Percentiles rank a stretch among this genome's conserved stretches.
These are phyloP conservation scores for Candida krabiensis DNA, from an alignment of 805 yeast species.

Conservation along the genomic window DNA sequence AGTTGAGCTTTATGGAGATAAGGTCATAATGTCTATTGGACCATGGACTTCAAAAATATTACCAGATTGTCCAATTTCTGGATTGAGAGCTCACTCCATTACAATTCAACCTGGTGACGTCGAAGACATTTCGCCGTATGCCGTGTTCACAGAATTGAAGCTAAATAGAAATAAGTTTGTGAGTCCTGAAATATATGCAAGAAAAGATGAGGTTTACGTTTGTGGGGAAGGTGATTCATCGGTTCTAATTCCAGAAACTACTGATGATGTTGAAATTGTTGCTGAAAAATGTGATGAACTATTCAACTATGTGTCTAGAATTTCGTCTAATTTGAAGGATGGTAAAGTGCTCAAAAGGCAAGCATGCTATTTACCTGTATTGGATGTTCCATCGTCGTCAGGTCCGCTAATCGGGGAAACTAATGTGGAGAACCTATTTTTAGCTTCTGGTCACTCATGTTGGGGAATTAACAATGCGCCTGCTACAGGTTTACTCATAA, in stretches of 20 bases:
- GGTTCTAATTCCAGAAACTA: constrained; percentile 88
- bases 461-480: constrained; percentile 99
- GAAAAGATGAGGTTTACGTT: constrained; percentile 93
- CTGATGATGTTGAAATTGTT: constrained; percentile 89
- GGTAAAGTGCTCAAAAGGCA: constrained; percentile 82
- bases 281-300: constrained; percentile 85
- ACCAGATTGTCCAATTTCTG: constrained; percentile 93
- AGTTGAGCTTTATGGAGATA: constrained; percentile 61
- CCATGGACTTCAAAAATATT: constrained; percentile 95
- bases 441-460: constrained; percentile 95
- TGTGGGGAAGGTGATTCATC: constrained; percentile 96
- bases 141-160: constrained; percentile 88
- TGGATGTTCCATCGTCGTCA: constrained; percentile 86
- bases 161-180: constrained; percentile 67
- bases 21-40: constrained; percentile 84
- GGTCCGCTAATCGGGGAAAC: constrained; percentile 97
- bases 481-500: constrained; percentile 90
- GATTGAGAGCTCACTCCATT: constrained; percentile 92
- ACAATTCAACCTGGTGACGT: constrained; percentile 79
- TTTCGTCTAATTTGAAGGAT: constrained; percentile 64
- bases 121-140: constrained; percentile 80
- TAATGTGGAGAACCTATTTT: constrained; percentile 70
- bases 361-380: constrained; percentile 93
- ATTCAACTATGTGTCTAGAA: constrained; percentile 74
- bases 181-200: constrained; percentile 92